Conservation (phyloP, 2,329 filamentous ascomycete genomes). For the Paecilomyces sp. region DNA sequence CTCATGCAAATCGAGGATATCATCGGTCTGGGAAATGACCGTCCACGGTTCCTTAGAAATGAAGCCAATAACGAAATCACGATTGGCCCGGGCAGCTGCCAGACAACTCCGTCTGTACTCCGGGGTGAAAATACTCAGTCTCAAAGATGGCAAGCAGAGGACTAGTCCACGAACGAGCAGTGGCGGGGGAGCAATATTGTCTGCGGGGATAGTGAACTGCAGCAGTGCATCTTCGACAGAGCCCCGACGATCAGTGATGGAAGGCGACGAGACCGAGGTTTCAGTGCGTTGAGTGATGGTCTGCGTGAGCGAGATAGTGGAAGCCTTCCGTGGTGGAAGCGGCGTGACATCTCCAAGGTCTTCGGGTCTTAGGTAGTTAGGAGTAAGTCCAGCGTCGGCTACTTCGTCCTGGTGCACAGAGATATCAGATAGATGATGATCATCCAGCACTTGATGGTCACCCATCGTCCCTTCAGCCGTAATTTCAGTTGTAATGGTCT, state of each 20-base stretch:
- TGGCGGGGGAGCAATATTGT: constrained; percentile 24
- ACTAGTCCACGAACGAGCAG: constrained; percentile 28
- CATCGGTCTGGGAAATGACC: constrained; percentile 19
- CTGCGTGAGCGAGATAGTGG: constrained; percentile 36
- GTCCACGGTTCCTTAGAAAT: constrained; percentile 29
- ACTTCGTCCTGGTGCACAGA: constrained; percentile 9
- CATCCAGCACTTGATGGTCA: constrained; percentile 8
- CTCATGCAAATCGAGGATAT: constrained; percentile 15
- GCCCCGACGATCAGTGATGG: constrained; percentile 2
- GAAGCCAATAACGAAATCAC: constrained; percentile 34
- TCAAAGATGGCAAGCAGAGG: constrained; percentile 26
- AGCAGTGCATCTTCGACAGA: constrained; percentile 4
- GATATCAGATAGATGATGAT: constrained; percentile 5
- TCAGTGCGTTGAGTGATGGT: constrained; percentile 31
- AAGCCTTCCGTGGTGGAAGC: constrained; percentile 25
- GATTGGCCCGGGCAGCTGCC: constrained; percentile 31
- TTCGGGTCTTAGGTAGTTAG: constrained; percentile 14
- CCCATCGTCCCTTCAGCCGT: constrained; percentile 18
- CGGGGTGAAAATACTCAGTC: constrained; percentile 19
- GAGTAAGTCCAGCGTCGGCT: neutral
- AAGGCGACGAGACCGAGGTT: constrained; percentile 12
- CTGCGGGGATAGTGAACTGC: constrained; percentile 6
- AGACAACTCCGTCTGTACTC: constrained; percentile 28
- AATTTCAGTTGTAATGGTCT: constrained; percentile 35
- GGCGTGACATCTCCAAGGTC: constrained; percentile 11